These are phyloP conservation scores for Lagerstroemia speciosa DNA, from an alignment of 345 rosid genomes.

Conservation along the genomic window DNA sequence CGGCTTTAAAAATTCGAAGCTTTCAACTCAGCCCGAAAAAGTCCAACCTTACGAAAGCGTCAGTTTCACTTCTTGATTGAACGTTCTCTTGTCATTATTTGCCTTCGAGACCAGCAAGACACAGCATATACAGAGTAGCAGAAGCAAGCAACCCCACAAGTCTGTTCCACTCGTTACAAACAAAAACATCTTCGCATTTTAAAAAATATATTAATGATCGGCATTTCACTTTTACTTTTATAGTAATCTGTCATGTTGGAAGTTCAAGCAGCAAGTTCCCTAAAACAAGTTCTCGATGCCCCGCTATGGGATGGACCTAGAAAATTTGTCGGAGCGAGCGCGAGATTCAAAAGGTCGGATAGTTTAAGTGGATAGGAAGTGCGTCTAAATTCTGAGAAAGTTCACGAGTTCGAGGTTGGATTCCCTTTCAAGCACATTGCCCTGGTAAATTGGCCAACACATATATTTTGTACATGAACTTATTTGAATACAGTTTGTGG, in stretches of 20 bases:
- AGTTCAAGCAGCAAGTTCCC: conserved; percentile 33
- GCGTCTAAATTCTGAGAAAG: no score
- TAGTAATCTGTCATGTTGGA: conserved; percentile 19
- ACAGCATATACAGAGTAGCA: background rate
- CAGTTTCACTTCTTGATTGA: conserved; percentile 8
- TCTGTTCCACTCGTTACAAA: no score
- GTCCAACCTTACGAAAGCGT: background rate
- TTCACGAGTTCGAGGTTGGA: no score
- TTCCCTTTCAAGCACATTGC: no score
- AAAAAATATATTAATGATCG: background rate
- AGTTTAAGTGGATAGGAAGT: no score
- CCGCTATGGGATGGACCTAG: background rate
- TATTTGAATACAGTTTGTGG: no score
- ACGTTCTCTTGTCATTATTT: background rate
- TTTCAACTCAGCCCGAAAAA: no score
- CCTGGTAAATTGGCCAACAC: no score
- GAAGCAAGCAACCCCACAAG: background rate
- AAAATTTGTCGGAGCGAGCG: no score
- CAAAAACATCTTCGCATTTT: conserved; percentile 3
- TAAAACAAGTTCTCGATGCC: conserved; percentile 21
- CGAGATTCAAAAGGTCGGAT: no score
- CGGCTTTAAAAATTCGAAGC: no score
- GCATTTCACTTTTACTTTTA: background rate
- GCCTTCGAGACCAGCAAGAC: background rate
- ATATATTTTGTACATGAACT: no score